Evolutionary conservation across 345 rosid genomes (phyloP).

Genomic region (Hevea brasiliensis): DNA sequence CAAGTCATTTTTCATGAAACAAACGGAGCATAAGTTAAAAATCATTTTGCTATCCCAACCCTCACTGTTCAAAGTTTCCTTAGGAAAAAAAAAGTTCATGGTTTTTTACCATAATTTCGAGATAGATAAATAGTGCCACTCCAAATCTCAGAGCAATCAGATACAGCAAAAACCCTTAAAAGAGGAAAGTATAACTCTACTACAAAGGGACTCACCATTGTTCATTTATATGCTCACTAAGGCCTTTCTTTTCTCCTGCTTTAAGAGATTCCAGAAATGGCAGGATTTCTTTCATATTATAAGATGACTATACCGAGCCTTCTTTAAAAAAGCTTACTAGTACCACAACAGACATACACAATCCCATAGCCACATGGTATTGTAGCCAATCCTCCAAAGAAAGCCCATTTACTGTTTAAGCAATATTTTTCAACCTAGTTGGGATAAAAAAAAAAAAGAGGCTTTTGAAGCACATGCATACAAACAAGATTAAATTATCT

Average conservation of each 20-base stretch:
- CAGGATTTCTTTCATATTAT: not conserved
- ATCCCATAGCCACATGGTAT: not conserved
- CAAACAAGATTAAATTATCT: not conserved
- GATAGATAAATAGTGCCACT: not conserved
- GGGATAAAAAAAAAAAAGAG: not conserved
- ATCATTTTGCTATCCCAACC: not conserved
- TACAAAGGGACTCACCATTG: not conserved
- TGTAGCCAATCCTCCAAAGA: not conserved
- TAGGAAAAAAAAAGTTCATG: not conserved
- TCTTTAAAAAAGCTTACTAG: not conserved
- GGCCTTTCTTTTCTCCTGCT: not conserved
- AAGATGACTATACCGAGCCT: not conserved
- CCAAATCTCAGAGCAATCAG: not conserved
- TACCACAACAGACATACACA: not conserved
- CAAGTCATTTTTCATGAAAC: too few species aligned
- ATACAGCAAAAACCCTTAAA: not conserved
- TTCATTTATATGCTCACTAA: not conserved
- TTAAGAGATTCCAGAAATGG: not conserved
- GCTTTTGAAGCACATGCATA: not conserved
- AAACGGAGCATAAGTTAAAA: too few species aligned
- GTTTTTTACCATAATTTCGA: not conserved
- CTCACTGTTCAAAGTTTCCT: not conserved
- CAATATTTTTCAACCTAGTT: not conserved
- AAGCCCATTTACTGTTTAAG: not conserved
- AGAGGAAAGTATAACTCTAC: not conserved